These are phyloP conservation scores for Solidago caesia DNA, from an alignment of 129 eudicot genomes.

Conservation along the genomic window DNA sequence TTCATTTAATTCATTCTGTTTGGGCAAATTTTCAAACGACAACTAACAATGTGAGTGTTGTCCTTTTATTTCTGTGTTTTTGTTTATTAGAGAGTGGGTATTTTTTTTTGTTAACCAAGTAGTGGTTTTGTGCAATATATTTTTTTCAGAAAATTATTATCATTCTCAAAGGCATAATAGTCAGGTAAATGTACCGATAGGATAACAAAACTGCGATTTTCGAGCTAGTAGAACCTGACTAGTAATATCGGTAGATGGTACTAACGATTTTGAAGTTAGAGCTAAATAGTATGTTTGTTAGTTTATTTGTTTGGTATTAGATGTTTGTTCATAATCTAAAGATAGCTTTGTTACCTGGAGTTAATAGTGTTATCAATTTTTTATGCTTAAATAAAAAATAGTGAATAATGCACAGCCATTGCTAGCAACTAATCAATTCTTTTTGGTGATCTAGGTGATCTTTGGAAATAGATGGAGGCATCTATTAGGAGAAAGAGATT, in stretches of 20 bases:
- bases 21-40: constrained; percentile 99
- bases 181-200: background rate
- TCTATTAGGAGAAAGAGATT: constrained; percentile 85
- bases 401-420: constrained; percentile 3
- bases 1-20: constrained; percentile 82
- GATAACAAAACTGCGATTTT: constrained; percentile 6
- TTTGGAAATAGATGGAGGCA: constrained; percentile 99
- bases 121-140: background rate
- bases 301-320: constrained; percentile 16
- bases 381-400: constrained; percentile 1
- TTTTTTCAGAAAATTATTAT: constrained; percentile 8
- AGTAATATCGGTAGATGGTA: constrained; percentile 6
- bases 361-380: background rate
- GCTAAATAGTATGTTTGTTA: constrained; percentile 9
- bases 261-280: constrained; percentile 2
- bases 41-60: constrained; percentile 69
- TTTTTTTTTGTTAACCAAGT: constrained; percentile 11
- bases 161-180: constrained; percentile 4
- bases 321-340: background rate
- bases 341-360: background rate
- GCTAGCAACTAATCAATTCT: background rate
- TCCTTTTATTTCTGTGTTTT: constrained; percentile 11
- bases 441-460: constrained; percentile 56
- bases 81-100: constrained; percentile 10
- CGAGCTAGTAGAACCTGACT: background rate